phyloP scores from a whole-genome alignment of 2,329 filamentous ascomycete species.

The Clarireedia paspali region DNA sequence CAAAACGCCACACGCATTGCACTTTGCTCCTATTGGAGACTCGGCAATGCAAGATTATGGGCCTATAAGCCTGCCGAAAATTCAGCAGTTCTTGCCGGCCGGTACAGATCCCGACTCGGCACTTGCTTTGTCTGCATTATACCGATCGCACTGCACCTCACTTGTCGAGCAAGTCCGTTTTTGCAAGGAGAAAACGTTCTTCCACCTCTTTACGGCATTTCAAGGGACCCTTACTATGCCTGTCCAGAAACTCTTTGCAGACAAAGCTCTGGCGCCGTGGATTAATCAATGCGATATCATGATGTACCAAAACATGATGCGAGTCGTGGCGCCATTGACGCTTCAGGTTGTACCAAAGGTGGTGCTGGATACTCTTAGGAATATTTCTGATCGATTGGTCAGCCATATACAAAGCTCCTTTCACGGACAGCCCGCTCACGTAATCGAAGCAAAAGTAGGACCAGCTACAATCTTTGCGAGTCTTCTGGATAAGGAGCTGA shows the following conservation, averaged over 20 bases:
- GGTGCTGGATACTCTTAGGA: slow-evolving; percentile 79
- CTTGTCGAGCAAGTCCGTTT: slow-evolving; percentile 92
- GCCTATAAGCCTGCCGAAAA: slow-evolving; percentile 72
- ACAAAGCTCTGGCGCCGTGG: slow-evolving; percentile 78
- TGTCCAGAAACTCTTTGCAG: slow-evolving; percentile 83
- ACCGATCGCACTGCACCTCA: slow-evolving; percentile 90
- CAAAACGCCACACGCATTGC: slow-evolving; percentile 52
- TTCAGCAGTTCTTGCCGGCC: slow-evolving; percentile 69
- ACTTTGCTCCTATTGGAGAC: slow-evolving; percentile 52
- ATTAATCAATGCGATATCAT: slow-evolving; percentile 93
- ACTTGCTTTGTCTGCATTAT: slow-evolving; percentile 77
- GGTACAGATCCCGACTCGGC: slow-evolving; percentile 84
- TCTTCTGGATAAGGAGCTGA: slow-evolving; percentile 75
- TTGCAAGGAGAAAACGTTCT: slow-evolving; percentile 95
- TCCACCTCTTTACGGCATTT: slow-evolving; percentile 89
- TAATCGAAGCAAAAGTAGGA: slow-evolving; percentile 77
- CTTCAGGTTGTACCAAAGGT: slow-evolving; percentile 85
- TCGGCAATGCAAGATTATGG: slow-evolving; percentile 56
- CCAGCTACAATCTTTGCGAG: slow-evolving; percentile 85
- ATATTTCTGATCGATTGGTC: slow-evolving; percentile 76
- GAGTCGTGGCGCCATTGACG: slow-evolving; percentile 79
- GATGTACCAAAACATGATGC: slow-evolving; percentile 95
- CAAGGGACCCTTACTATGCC: slow-evolving; percentile 95
- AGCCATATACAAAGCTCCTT: slow-evolving; percentile 79
- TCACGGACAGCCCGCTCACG: slow-evolving; percentile 74